phyloP scores from a whole-genome alignment of 768 basidiomycete genomes.

The Kwoniella sp. region DNA sequence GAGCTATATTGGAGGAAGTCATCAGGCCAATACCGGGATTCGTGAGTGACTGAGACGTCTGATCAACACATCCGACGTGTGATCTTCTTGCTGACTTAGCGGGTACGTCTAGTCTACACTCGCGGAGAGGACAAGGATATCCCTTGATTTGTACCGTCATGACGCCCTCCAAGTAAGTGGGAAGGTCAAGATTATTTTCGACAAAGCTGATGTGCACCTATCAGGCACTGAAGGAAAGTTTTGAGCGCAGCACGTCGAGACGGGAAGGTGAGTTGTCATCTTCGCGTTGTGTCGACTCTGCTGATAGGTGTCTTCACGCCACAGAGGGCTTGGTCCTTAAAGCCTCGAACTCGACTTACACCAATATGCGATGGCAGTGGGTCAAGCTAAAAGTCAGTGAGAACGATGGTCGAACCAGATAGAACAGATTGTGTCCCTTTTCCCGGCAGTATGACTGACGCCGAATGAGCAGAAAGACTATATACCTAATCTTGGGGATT shows the following conservation, averaged over 20 bases:
- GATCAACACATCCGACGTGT: too few relatives aligned
- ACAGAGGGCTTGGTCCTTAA: conserved; percentile 71
- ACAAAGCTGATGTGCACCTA: neutral
- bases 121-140: conserved; percentile 63
- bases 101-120: conserved; percentile 57
- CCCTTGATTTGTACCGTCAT: conserved; percentile 52
- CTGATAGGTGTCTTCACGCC: neutral
- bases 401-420: neutral
- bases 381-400: conserved; percentile 65
- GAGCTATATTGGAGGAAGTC: conserved; percentile 65
- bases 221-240: conserved; percentile 22
- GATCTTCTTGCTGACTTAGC: too few relatives aligned
- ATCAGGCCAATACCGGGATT: conserved; percentile 65
- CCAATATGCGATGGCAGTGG: conserved; percentile 70
- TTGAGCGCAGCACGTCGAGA: conserved; percentile 14
- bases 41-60: conserved; percentile 54
- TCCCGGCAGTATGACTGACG: neutral
- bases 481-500: conserved; percentile 79
- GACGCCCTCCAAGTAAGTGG: conserved; percentile 25
- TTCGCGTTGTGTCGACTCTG: neutral
- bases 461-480: conserved; percentile 68
- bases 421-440: neutral
- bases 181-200: neutral
- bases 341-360: conserved; percentile 69
- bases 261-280: conserved; percentile 29